Percentiles rank a stretch among this genome's conserved stretches.
phyloP scores from a whole-genome alignment of 306 rosid genomes.

The Pterocarpus macrocarpus region DNA sequence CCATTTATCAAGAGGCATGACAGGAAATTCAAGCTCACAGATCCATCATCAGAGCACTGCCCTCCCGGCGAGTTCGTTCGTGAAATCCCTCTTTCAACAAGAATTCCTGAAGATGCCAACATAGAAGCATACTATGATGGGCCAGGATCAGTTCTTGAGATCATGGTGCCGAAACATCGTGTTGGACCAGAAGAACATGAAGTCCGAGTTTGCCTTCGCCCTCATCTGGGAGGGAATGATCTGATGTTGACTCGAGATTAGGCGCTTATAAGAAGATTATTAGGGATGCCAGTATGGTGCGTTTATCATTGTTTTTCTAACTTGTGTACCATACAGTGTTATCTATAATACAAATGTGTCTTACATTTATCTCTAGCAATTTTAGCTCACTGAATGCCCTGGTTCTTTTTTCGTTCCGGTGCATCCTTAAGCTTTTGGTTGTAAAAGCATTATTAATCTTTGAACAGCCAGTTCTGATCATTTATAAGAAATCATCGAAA shows the following conservation, averaged over 20 bases:
- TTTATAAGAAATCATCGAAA: conserved; percentile 35
- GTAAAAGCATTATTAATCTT: background rate
- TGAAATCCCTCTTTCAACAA: conserved; percentile 80
- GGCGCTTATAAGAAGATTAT: conserved; percentile 45
- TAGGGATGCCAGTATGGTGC: conserved; percentile 55
- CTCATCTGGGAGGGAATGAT: conserved; percentile 86
- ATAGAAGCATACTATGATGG: conserved; percentile 93
- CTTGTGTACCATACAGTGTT: conserved; percentile 49
- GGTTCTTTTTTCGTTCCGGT: conserved; percentile 49
- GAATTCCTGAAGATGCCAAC: conserved; percentile 94
- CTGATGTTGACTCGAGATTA: conserved; percentile 74
- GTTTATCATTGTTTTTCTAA: conserved; percentile 47
- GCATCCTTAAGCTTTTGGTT: conserved; percentile 50
- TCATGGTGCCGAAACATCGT: conserved; percentile 88
- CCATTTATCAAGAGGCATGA: conserved; percentile 83
- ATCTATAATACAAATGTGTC: conserved; percentile 40
- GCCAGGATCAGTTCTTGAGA: conserved; percentile 91
- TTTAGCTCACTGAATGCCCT: conserved; percentile 46
- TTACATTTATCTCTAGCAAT: conserved; percentile 41
- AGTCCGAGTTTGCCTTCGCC: conserved; percentile 94
- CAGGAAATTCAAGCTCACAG: conserved; percentile 86
- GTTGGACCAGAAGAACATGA: conserved; percentile 91
- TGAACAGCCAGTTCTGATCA: conserved; percentile 19
- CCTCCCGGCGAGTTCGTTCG: conserved; percentile 94
- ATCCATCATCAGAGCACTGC: conserved; percentile 86